Conservation (phyloP, 2,329 filamentous ascomycete species). For the Lanzia echinophila region DNA sequence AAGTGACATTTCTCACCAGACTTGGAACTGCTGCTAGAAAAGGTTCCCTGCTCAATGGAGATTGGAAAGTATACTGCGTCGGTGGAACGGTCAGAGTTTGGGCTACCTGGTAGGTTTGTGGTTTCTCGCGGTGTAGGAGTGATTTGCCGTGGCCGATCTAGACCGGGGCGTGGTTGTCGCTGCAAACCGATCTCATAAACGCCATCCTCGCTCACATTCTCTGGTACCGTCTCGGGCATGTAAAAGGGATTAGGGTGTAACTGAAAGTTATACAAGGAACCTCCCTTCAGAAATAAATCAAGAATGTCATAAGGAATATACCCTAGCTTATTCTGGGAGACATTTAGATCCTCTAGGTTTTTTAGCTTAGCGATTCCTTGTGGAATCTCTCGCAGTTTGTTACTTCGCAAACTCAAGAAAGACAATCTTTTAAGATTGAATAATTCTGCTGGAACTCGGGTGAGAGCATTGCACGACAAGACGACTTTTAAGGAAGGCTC, state of each 20-base stretch:
- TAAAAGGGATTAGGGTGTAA: conserved; percentile 59
- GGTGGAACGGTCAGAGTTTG: too few relatives aligned
- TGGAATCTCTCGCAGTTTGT: conserved; percentile 54
- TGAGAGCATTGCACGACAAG: conserved; percentile 52
- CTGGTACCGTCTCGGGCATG: conserved; percentile 29
- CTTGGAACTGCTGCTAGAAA: neutral
- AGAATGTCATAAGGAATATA: conserved; percentile 42
- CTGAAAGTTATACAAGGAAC: conserved; percentile 45
- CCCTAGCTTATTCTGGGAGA: conserved; percentile 56
- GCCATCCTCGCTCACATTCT: neutral
- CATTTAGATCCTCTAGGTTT: conserved; percentile 56
- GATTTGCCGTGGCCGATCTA: neutral
- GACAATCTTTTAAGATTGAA: conserved; percentile 57
- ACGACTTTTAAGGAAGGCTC: conserved; percentile 56
- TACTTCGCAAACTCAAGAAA: conserved; percentile 59
- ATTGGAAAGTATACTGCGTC: neutral
- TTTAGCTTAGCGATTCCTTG: conserved; percentile 49
- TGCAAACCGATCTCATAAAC: neutral
- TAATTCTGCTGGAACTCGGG: conserved; percentile 49
- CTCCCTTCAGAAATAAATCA: conserved; percentile 17
- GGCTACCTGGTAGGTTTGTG: too few relatives aligned
- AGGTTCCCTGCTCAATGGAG: too few relatives aligned
- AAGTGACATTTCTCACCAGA: conserved; percentile 1
- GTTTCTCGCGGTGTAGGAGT: too few relatives aligned
- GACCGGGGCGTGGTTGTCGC: neutral